Evolutionary conservation across 2,329 filamentous ascomycete species (phyloP), one percentile per base, ranked within the genome.

Genomic region (Nothopassalora personata): DNA sequence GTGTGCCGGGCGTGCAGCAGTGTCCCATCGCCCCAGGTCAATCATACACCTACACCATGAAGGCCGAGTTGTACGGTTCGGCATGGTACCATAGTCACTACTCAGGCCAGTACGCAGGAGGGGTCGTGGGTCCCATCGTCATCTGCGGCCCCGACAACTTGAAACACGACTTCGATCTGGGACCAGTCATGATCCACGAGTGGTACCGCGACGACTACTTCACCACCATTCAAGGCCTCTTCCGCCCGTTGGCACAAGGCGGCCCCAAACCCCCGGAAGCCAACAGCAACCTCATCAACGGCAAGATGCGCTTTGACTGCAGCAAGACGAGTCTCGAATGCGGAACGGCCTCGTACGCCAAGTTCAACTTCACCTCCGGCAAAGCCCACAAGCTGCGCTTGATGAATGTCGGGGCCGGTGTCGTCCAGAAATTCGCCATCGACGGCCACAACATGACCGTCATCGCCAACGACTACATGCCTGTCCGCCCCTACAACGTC

Each of bases 111-210:
- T 80, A 83, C 64, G 74, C 79, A 8, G 77, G 85, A 53, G 86
- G 86, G 1, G 71, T 86, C 1, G 76, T 82, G 33, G 86, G 86
- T 0, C 78, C 77, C 5, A 81, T 88, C 33, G 71, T 86, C 27
- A 83, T 87, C 65, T 78, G 85, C 57, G 84, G 84, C 0, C 84
- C 84, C 0, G 76, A 79, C 0, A 79, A 80, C 3, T 74, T 77
- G 11, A 77, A 83, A 63, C 86, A 86, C 64, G 84, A 89, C 60
- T 76, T 81, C 52, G 86, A 89, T 66, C 74, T 87, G 0, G 86
- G 86, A 4, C 71, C 77, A 15, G 65, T 87, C 2, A 74, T 84
- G 31, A 64, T 87, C 3, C 79, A 77, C n/a, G 86, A 89, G 66
- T 89, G 85, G 84, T 66, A 60, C 47, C 39, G 47, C 13, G 49